These are phyloP conservation scores for Hericium rajendrae DNA, from an alignment of 768 basidiomycete species.

Conservation along the genomic window DNA sequence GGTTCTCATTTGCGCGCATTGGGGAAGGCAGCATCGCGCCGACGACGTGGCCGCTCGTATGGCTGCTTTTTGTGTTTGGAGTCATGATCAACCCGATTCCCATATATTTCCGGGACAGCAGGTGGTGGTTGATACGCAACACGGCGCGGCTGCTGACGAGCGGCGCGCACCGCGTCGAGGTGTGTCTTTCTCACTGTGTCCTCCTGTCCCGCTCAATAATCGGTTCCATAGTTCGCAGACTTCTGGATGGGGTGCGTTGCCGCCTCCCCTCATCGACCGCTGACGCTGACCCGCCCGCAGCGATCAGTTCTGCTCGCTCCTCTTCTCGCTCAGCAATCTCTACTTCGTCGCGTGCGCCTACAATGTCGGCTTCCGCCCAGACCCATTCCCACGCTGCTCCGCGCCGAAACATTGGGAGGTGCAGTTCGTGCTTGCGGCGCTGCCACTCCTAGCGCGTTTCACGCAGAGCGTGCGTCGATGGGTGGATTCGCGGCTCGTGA, in stretches of 20 bases:
- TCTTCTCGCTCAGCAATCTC: conserved; percentile 64
- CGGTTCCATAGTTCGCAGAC: conserved; percentile 53
- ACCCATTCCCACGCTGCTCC: conserved; percentile 40
- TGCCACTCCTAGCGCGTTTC: conserved; percentile 72
- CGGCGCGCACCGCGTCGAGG: conserved; percentile 70
- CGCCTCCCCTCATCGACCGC: background rate
- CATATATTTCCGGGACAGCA: conserved; percentile 46
- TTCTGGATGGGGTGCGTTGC: conserved; percentile 79
- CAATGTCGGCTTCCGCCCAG: conserved; percentile 37
- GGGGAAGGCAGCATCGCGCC: conserved; percentile 49
- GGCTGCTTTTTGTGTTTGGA: conserved; percentile 55
- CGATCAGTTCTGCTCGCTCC: conserved; percentile 76
- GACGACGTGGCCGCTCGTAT: conserved; percentile 70
- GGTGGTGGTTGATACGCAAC: conserved; percentile 76
- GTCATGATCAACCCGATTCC: conserved; percentile 73
- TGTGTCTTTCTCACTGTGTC: conserved; percentile 22
- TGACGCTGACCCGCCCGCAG: conserved; percentile 25
- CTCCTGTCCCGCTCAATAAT: no score
- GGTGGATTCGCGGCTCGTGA: conserved; percentile 57
- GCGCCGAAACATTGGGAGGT: conserved; percentile 45
- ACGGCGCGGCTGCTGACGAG: conserved; percentile 55
- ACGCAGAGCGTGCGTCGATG: conserved; percentile 87
- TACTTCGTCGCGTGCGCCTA: conserved; percentile 74
- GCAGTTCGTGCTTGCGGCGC: conserved; percentile 43
- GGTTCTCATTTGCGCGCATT: conserved; percentile 67